Conservation (phyloP, 2,329 filamentous ascomycete genomes). For the Penicillium sp. region DNA sequence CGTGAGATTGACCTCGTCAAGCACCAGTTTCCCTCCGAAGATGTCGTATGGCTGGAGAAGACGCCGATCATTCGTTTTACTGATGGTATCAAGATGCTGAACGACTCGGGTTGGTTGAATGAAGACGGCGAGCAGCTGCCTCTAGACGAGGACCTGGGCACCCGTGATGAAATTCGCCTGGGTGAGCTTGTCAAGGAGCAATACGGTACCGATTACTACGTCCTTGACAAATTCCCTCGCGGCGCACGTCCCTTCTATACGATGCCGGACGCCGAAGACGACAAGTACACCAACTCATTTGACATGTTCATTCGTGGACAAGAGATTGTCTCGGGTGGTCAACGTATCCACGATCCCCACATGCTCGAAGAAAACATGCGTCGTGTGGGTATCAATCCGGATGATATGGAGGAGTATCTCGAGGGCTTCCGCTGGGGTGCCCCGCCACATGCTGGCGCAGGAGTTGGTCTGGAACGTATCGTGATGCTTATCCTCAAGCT, state of each 20-base stretch:
- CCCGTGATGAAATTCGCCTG: conserved; percentile 80
- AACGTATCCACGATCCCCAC: conserved; percentile 80
- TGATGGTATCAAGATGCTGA: conserved; percentile 77
- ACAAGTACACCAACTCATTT: conserved; percentile 80
- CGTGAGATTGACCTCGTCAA: conserved; percentile 77
- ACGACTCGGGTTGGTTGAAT: conserved; percentile 70
- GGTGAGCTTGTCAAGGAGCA: conserved; percentile 83
- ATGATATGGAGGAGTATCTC: conserved; percentile 87
- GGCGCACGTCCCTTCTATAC: conserved; percentile 88
- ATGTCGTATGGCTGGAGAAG: conserved; percentile 81
- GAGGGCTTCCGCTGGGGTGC: conserved; percentile 84
- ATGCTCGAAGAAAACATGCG: conserved; percentile 76
- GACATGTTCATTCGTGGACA: conserved; percentile 93
- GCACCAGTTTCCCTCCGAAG: conserved; percentile 79
- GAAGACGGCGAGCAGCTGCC: conserved; percentile 72
- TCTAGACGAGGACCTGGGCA: conserved; percentile 75
- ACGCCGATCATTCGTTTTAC: conserved; percentile 78
- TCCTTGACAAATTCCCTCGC: conserved; percentile 87
- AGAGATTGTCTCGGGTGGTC: conserved; percentile 87
- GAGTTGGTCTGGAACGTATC: conserved; percentile 85
- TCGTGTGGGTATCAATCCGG: conserved; percentile 69
- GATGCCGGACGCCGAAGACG: conserved; percentile 73
- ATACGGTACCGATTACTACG: conserved; percentile 86
- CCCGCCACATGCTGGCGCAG: conserved; percentile 84
- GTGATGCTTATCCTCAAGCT: conserved; percentile 82